Conservation (phyloP, 257 asterid genomes). For the Jasminum sambac region DNA sequence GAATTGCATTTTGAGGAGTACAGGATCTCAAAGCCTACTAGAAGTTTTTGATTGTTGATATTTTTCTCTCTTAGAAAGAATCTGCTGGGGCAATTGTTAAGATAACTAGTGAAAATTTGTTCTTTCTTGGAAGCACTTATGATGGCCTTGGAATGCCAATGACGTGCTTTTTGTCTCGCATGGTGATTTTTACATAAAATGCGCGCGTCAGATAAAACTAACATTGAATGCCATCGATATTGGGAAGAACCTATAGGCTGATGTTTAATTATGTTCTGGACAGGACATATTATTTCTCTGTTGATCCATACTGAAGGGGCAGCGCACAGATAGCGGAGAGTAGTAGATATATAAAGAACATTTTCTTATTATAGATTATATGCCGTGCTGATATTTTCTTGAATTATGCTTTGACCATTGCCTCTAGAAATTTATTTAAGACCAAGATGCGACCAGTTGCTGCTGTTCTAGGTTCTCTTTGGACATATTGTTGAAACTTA, state of each 20-base stretch:
- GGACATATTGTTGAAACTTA: background rate
- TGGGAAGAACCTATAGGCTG: background rate
- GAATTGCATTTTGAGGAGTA: background rate
- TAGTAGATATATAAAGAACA: background rate
- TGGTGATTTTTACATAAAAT: background rate
- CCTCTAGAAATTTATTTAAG: background rate
- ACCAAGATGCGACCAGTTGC: background rate
- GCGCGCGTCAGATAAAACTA: background rate
- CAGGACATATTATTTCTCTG: background rate
- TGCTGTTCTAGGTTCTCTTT: background rate
- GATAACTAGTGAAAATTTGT: background rate
- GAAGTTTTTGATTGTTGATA: too few species aligned
- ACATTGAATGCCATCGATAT: background rate
- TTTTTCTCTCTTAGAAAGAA: background rate
- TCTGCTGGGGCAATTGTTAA: background rate
- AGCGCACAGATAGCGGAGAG: background rate
- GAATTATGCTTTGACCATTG: background rate
- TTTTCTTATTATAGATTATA: background rate
- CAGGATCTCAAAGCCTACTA: background rate
- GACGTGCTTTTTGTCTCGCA: background rate
- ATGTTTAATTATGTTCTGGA: background rate
- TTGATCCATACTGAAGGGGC: background rate
- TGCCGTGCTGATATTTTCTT: background rate
- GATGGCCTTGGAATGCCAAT: background rate
- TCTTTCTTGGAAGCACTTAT: background rate